phyloP scores from a whole-genome alignment of 2,329 filamentous ascomycete species.

The Macroventuria anomochaeta region DNA sequence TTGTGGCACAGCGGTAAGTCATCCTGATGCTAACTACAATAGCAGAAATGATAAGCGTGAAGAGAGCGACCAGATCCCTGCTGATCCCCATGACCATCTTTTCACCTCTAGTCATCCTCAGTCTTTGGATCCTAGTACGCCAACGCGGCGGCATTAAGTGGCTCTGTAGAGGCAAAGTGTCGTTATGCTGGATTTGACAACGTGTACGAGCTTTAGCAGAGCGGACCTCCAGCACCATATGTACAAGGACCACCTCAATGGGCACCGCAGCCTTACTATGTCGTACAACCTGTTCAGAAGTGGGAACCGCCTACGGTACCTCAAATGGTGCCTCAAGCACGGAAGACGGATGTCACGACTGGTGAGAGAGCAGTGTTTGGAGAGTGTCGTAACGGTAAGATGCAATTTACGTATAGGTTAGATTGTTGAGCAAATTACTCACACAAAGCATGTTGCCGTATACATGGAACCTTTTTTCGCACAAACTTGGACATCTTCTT shows the following conservation, averaged over 20 bases:
- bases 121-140: conserved; percentile 29
- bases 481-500: too few relatives aligned
- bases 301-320: conserved; percentile 15
- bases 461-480: too few relatives aligned
- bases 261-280: conserved; percentile 5
- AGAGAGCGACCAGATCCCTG: conserved; percentile 36
- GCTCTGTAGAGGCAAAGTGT: conserved; percentile 36
- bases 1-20: conserved; percentile 34
- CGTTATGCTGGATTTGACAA: conserved; percentile 38
- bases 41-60: background rate
- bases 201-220: conserved; percentile 27
- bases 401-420: too few relatives aligned
- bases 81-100: conserved; percentile 33
- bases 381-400: too few relatives aligned
- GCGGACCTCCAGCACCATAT: background rate
- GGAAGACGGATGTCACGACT: conserved; percentile 5
- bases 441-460: too few relatives aligned
- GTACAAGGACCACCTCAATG: conserved; percentile 3
- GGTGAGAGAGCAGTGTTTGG: background rate
- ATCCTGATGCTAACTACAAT: background rate
- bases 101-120: conserved; percentile 24
- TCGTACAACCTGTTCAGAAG: conserved; percentile 14
- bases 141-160: conserved; percentile 38
- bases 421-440: too few relatives aligned
- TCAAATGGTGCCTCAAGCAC: background rate